Conservation (phyloP, 116 monocot species). For the Cymodocea nodosa region DNA sequence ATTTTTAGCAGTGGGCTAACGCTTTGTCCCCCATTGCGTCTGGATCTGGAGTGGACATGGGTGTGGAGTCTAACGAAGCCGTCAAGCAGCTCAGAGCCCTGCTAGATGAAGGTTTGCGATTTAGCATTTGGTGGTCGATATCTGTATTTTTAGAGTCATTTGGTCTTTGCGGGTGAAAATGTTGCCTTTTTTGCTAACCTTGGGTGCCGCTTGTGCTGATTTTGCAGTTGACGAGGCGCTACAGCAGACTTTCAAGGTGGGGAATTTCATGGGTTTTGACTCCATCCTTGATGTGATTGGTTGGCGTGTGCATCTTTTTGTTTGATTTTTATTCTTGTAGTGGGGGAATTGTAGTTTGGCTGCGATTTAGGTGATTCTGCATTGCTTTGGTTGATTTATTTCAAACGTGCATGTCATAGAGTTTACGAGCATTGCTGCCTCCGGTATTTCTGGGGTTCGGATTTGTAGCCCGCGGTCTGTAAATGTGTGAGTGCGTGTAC, state of each 20-base stretch:
- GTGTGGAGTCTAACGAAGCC: slow-evolving; percentile 32
- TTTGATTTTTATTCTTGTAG: neutral
- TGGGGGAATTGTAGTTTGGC: too few species aligned
- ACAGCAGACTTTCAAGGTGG: slow-evolving; percentile 19
- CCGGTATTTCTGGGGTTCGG: too few species aligned
- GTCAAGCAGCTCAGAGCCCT: slow-evolving; percentile 60
- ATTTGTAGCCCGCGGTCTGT: too few species aligned
- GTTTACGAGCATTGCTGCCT: neutral
- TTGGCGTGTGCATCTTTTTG: neutral
- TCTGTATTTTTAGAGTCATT: neutral
- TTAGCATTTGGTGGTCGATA: neutral
- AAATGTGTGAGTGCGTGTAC: too few species aligned
- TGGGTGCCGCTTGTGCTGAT: neutral
- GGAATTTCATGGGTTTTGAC: neutral
- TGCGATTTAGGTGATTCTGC: too few species aligned
- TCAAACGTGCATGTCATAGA: neutral
- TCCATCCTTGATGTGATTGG: too few species aligned
- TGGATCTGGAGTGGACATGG: slow-evolving; percentile 21
- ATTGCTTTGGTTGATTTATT: neutral
- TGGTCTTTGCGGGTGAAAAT: neutral
- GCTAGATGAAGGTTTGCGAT: slow-evolving; percentile 38
- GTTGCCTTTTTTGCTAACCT: neutral
- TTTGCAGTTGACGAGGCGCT: slow-evolving; percentile 20
- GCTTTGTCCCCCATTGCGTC: neutral
- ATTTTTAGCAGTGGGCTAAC: neutral